Evolutionary conservation across 2,329 filamentous ascomycete genomes (phyloP).

Genomic region (Dichotomopilus funicola): DNA sequence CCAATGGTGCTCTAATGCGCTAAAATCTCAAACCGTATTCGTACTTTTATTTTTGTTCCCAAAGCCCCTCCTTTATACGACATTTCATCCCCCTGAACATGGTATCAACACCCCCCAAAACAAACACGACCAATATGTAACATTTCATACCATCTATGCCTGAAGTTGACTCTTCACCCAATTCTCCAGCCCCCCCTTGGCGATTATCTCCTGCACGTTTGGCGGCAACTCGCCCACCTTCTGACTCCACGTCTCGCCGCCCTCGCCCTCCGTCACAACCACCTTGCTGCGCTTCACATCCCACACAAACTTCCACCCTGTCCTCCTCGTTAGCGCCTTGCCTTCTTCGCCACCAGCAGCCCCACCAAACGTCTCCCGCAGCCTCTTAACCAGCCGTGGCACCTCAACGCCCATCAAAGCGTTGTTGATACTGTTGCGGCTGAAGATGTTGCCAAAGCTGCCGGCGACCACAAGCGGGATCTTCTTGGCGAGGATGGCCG

Average conservation of each 20-base stretch:
- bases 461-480: constrained; percentile 76
- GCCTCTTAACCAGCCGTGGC: constrained; percentile 56
- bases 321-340: constrained; percentile 61
- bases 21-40: background rate
- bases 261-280: constrained; percentile 61
- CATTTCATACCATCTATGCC: constrained; percentile 24
- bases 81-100: background rate
- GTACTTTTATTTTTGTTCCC: no score
- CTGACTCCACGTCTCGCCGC: constrained; percentile 64
- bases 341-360: constrained; percentile 26
- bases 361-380: constrained; percentile 52
- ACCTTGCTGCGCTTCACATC: constrained; percentile 69
- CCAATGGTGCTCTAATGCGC: background rate
- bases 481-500: constrained; percentile 72
- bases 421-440: constrained; percentile 73
- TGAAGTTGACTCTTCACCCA: constrained; percentile 71
- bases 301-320: constrained; percentile 79
- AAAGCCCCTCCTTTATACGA: no score
- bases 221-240: constrained; percentile 77
- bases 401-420: constrained; percentile 67
- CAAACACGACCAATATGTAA: constrained; percentile 47
- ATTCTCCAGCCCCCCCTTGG: constrained; percentile 68
- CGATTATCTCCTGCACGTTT: constrained; percentile 83
- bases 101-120: constrained; percentile 2
- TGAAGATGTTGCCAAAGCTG: constrained; percentile 80